Conservation (phyloP, 2,329 filamentous ascomycete genomes). For the Trichophyton verrucosum region DNA sequence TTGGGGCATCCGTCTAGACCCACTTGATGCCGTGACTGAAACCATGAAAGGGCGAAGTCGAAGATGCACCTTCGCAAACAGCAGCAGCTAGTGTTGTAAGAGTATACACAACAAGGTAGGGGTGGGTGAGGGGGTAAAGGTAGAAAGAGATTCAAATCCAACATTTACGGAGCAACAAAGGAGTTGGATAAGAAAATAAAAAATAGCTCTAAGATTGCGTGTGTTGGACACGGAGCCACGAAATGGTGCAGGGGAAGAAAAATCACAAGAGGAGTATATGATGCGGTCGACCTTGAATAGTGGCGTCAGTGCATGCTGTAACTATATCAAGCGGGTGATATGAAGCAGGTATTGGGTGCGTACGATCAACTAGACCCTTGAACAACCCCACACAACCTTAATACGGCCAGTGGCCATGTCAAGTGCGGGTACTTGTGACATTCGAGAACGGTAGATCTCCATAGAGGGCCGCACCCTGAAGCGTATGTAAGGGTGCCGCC, state of each 20-base stretch:
- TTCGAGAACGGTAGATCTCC: conserved; percentile 5
- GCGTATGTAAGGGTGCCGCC: background rate
- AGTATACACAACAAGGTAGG: background rate
- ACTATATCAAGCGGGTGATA: background rate
- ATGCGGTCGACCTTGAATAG: conserved; percentile 1
- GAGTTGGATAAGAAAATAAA: background rate
- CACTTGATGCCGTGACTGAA: conserved; percentile 1
- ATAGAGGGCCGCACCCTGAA: background rate
- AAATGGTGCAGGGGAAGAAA: background rate
- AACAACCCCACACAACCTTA: conserved; percentile 1
- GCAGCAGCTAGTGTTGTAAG: conserved; percentile 1
- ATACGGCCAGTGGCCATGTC: conserved; percentile 1
- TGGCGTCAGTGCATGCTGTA: background rate
- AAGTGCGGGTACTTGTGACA: background rate
- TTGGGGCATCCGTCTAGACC: background rate
- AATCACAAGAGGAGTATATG: background rate
- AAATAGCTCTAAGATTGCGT: background rate
- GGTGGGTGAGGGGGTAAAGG: background rate
- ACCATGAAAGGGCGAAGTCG: conserved; percentile 4
- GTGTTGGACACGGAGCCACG: background rate
- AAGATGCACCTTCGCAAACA: conserved; percentile 1
- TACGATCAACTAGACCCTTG: conserved; percentile 3
- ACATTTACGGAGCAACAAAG: background rate
- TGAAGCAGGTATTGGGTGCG: background rate
- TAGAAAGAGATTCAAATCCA: background rate